Conservation (phyloP, 768 basidiomycete genomes). For the Dacryopinax primogenitus region DNA sequence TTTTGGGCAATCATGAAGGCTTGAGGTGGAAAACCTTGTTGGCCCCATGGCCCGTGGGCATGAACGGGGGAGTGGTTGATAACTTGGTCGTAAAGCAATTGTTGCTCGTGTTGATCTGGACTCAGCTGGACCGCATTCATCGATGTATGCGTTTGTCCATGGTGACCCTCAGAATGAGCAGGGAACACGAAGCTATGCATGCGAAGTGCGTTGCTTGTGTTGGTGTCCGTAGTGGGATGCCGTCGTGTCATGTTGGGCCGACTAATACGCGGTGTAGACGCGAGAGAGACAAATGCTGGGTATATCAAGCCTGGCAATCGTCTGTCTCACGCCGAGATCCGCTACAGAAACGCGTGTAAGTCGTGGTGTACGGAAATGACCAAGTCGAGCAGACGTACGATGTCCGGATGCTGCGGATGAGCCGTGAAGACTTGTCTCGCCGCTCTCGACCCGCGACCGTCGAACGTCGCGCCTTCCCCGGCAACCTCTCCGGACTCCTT, state of each 20-base stretch:
- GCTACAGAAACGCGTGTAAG: constrained; percentile 1
- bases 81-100: neutral
- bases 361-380: neutral
- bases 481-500: constrained; percentile 7
- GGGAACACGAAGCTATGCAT: neutral
- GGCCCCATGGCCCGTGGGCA: neutral
- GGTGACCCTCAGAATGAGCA: neutral
- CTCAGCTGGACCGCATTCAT: neutral
- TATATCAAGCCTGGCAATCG: neutral
- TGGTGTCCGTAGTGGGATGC: constrained; percentile 1
- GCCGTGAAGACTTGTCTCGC: constrained; percentile 5
- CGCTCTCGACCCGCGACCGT: neutral
- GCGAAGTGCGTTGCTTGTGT: too few species aligned
- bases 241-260: constrained; percentile 6
- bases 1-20: neutral
- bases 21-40: neutral
- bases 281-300: neutral
- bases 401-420: neutral
- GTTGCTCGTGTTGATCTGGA: neutral
- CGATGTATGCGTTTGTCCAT: neutral
- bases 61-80: neutral
- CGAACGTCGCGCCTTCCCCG: neutral
- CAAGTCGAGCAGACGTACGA: neutral
- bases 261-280: neutral
- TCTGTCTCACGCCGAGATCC: neutral